phyloP scores from a whole-genome alignment of 345 rosid species.

The Carallia brachiata region DNA sequence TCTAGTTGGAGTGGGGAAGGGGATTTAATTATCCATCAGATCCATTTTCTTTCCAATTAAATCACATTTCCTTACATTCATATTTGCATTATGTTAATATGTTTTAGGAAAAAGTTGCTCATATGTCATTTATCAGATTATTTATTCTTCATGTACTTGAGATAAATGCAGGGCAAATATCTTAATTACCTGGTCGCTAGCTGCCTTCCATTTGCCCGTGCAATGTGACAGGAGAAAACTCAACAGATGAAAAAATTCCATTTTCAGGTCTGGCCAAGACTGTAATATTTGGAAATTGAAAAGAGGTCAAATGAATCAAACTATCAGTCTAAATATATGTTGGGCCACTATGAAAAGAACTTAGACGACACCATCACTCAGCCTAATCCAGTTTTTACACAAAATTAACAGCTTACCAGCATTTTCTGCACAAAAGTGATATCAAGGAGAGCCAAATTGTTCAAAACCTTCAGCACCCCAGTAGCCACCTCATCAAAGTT shows the following conservation, averaged over 20 bases:
- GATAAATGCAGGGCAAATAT: background rate
- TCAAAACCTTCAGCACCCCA: constrained; percentile 69
- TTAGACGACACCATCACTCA: constrained; percentile 8
- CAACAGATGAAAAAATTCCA: constrained; percentile 78
- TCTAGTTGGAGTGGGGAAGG: too few species aligned
- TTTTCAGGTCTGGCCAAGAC: constrained; percentile 73
- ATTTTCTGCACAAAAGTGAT: constrained; percentile 54
- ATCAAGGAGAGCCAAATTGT: constrained; percentile 69
- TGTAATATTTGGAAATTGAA: constrained; percentile 25
- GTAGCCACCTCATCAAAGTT: constrained; percentile 78
- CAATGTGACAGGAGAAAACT: constrained; percentile 78
- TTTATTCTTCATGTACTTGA: background rate
- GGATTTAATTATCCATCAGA: too few species aligned
- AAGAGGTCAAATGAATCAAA: background rate
- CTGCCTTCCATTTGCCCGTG: constrained; percentile 64
- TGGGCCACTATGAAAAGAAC: background rate
- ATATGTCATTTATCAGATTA: background rate
- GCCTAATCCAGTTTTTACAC: background rate
- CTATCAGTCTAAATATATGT: background rate
- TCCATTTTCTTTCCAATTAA: too few species aligned
- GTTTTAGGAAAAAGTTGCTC: too few species aligned
- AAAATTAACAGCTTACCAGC: constrained; percentile 47
- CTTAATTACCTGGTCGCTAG: constrained; percentile 54
- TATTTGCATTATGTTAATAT: background rate
- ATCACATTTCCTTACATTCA: background rate